Evolutionary conservation across 2,329 filamentous ascomycete species (phyloP).

Genomic region (Neospermospora avenae): DNA sequence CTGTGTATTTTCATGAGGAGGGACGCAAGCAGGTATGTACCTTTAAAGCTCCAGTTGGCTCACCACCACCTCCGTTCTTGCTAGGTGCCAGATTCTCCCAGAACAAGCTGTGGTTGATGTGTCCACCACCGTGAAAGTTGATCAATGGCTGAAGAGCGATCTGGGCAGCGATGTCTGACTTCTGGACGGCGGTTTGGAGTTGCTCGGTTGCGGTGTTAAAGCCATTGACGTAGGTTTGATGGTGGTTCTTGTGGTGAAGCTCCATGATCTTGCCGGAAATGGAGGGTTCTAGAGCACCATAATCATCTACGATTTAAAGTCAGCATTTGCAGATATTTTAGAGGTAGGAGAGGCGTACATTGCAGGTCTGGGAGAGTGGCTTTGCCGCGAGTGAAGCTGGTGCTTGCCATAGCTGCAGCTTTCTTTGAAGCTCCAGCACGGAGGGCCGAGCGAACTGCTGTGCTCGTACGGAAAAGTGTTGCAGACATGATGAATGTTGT

Average conservation of each 20-base stretch:
- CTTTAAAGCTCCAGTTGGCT: slow-evolving; percentile 49
- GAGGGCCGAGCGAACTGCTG: slow-evolving; percentile 66
- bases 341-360: slow-evolving; percentile 55
- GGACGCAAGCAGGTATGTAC: slow-evolving; percentile 17
- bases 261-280: slow-evolving; percentile 95
- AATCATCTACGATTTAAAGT: slow-evolving; percentile 67
- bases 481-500: slow-evolving; percentile 60
- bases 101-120: slow-evolving; percentile 66
- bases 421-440: slow-evolving; percentile 63
- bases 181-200: slow-evolving; percentile 53
- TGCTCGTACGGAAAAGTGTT: slow-evolving; percentile 68
- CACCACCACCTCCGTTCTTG: slow-evolving; percentile 60
- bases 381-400: slow-evolving; percentile 80
- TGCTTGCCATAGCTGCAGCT: slow-evolving; percentile 64
- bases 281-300: slow-evolving; percentile 82
- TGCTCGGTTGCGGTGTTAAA: slow-evolving; percentile 79
- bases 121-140: slow-evolving; percentile 66
- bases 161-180: slow-evolving; percentile 49
- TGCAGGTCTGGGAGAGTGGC: slow-evolving; percentile 87
- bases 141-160: slow-evolving; percentile 56
- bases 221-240: slow-evolving; percentile 88
- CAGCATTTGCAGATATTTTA: not conserved
- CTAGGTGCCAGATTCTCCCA: slow-evolving; percentile 69
- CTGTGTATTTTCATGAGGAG: not conserved
- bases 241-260: slow-evolving; percentile 91